These are phyloP conservation scores for Escovopsis sp. DNA, from an alignment of 2,329 filamentous ascomycete species.

Conservation along the genomic window DNA sequence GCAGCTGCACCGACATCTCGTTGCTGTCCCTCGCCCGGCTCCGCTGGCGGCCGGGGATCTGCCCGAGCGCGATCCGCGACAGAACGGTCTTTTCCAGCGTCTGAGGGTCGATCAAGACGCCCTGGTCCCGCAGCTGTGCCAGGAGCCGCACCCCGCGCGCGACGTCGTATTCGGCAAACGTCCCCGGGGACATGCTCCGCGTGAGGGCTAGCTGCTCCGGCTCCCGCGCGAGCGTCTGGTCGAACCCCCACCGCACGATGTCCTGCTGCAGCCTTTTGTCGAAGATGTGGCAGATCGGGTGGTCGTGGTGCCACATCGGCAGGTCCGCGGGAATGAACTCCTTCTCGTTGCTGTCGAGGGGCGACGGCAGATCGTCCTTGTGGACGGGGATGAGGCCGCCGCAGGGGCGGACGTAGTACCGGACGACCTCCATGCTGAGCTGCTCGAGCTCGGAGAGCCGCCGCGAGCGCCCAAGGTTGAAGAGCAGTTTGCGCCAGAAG, in stretches of 20 bases:
- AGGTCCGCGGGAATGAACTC: conserved; percentile 25
- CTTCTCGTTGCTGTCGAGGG: conserved; percentile 2
- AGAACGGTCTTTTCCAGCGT: conserved; percentile 16
- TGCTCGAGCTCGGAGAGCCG: conserved; percentile 31
- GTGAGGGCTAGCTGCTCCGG: conserved; percentile 7
- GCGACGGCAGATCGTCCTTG: conserved; percentile 24
- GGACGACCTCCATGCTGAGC: conserved; percentile 27
- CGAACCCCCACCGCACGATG: conserved; percentile 33
- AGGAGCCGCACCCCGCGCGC: conserved; percentile 23
- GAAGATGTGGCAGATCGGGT: conserved; percentile 35
- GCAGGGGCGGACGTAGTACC: conserved; percentile 20
- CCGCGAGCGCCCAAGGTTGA: conserved; percentile 27
- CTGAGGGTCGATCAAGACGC: conserved; percentile 20
- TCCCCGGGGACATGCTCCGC: conserved; percentile 2
- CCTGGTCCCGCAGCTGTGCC: conserved; percentile 19
- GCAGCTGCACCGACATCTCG: conserved; percentile 15
- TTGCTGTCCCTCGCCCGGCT: conserved; percentile 16
- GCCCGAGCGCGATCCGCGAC: conserved; percentile 16
- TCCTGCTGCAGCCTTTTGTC: conserved; percentile 21
- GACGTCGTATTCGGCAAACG: conserved; percentile 16
- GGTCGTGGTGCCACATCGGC: conserved; percentile 23
- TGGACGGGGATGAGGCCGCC: conserved; percentile 28
- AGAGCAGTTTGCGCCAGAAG: conserved; percentile 30
- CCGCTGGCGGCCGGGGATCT: conserved; percentile 14
- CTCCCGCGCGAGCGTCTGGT: conserved; percentile 17